Base-by-base conservation (phyloP, 352 stramenopile genomes). In the Nothophytophthora sp. region DNA sequence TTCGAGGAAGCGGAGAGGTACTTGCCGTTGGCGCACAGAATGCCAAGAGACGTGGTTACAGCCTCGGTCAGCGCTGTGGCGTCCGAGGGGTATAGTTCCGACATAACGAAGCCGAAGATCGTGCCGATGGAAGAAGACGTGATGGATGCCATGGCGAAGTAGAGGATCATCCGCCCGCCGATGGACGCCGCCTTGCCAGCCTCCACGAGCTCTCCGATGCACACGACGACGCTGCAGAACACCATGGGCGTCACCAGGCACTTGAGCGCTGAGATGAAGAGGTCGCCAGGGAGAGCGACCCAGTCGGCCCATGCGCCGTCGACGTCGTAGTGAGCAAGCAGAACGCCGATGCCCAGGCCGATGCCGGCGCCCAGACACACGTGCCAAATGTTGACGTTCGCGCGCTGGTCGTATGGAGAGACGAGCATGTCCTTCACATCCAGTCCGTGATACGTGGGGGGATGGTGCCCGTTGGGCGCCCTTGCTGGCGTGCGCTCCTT, bases 201-300 rank as follows among this genome's bases (percentile, higher is more conserved):
- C 29, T 77, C 63, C 41, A 86, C 63, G 25, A 87, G 60, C 29
- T 88, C 72, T 15, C 72, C 69, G 32, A 91, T 78, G 24, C 67
- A 81, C 29, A 83, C 59, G 16, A 84, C 70, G 30, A 88, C 62
- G 29, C 60, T 86, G 67, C 74, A 88, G 41, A 86, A 87, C 3
- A 88, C 77, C 65, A 88, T 80, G 2, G 74, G 75, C 39, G 84
- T 73, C 42, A 90, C 73, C 12, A 86, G 44, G 54, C 80, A 88
- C 57, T 82, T 85, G 44, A 88, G 70, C 18, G 72, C 76, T 9
- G 67, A 35, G 32, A 88, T 76, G 37, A 90, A 90, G 9, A 90
- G 53, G 13, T 82, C 47, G 9, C 80, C 80, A 4, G 80, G 76
- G 23, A 90, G 41, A 10, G 65, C 67, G 55, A 90, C 52, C 76